phyloP scores from a whole-genome alignment of 225 moss, liverwort and hornwort genomes.

The Lunularia cruciata region DNA sequence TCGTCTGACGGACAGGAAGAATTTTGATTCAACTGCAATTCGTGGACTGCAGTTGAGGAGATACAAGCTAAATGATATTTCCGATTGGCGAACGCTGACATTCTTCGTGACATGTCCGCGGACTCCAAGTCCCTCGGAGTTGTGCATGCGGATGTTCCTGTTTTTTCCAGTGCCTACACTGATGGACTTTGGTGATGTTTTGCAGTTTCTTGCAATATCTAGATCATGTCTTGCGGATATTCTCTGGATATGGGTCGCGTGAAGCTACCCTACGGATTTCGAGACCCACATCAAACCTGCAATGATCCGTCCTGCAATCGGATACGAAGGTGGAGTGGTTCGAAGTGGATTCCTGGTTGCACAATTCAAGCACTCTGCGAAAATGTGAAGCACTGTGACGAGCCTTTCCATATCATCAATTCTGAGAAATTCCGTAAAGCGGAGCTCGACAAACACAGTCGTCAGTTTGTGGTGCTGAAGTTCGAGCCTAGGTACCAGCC shows the following conservation, averaged over 20 bases:
- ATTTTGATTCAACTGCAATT: too few species aligned
- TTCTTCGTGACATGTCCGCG: too few species aligned
- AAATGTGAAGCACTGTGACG: not conserved
- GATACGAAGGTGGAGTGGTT: not conserved
- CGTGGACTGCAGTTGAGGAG: too few species aligned
- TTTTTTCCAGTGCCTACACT: too few species aligned
- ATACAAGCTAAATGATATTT: too few species aligned
- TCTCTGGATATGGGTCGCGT: not conserved
- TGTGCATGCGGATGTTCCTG: too few species aligned
- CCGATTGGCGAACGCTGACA: too few species aligned
- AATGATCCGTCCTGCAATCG: slow-evolving; percentile 5
- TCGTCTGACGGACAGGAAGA: too few species aligned
- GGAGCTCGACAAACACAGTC: not conserved
- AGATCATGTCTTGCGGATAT: not conserved
- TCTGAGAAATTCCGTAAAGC: not conserved
- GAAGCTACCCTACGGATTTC: not conserved
- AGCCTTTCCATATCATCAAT: not conserved
- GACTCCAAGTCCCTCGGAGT: too few species aligned
- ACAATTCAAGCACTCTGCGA: not conserved
- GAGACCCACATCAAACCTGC: slow-evolving; percentile 5
- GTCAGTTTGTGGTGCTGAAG: slow-evolving; percentile 1
- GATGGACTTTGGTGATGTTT: too few species aligned
- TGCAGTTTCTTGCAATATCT: too few species aligned
- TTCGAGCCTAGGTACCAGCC: not conserved
- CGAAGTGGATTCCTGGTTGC: not conserved